Evolutionary conservation across 139 green algal species (phyloP).

Genomic region (Marvania coccoides): DNA sequence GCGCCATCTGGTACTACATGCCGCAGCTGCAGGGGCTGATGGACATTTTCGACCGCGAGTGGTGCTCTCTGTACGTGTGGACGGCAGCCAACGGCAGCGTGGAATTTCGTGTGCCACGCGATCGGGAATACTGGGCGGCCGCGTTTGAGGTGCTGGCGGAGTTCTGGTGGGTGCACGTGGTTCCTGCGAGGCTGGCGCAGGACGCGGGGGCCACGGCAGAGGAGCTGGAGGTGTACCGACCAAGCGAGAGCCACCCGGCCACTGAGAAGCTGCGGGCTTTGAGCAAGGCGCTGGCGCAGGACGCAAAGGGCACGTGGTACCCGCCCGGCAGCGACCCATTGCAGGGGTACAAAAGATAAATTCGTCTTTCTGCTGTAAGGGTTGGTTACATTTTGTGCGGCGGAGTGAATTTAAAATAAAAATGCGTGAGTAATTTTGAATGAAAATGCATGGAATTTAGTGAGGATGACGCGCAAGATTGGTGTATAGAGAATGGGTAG

Average conservation of each 20-base stretch:
- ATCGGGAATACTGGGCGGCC: slow-evolving; percentile 58
- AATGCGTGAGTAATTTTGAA: too few relatives aligned
- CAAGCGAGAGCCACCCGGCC: neutral
- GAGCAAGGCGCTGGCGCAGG: slow-evolving; percentile 32
- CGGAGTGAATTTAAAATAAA: too few relatives aligned
- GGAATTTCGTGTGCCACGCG: slow-evolving; percentile 53
- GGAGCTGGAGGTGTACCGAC: neutral
- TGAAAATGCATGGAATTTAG: too few relatives aligned
- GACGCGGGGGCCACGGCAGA: neutral
- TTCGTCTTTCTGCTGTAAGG: too few relatives aligned
- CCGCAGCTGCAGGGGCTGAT: slow-evolving; percentile 64
- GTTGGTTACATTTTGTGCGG: too few relatives aligned
- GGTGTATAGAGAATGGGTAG: too few relatives aligned
- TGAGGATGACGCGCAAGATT: too few relatives aligned
- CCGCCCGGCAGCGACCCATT: too few relatives aligned
- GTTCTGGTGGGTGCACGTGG: slow-evolving; percentile 59
- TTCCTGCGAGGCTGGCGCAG: slow-evolving; percentile 38
- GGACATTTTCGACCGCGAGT: slow-evolving; percentile 63
- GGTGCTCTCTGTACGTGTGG: slow-evolving; percentile 53
- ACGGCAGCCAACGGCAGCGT: slow-evolving; percentile 38
- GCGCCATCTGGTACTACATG: slow-evolving; percentile 64
- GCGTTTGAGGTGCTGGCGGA: slow-evolving; percentile 52
- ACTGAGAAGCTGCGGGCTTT: slow-evolving; percentile 14
- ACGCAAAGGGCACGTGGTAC: slow-evolving; percentile 20
- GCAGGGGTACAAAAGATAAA: too few relatives aligned